Conservation (phyloP, 1,284 basidiomycete species). For the Inonotus obliquus region DNA sequence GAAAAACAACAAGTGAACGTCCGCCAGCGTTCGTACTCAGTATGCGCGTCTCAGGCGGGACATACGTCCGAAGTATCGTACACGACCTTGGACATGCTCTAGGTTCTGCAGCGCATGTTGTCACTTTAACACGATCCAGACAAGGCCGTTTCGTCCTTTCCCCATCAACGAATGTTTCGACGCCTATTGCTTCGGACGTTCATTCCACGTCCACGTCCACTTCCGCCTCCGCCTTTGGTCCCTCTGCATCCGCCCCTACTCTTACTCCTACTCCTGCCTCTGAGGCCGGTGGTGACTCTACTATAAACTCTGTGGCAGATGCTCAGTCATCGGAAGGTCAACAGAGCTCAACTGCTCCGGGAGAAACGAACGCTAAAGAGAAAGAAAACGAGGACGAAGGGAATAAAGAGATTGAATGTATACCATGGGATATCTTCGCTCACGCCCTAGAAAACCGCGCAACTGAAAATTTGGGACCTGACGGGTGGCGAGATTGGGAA, state of each 20-base stretch:
- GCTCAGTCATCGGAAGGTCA: no score
- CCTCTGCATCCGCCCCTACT: neutral
- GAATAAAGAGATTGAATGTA: constrained; percentile 35
- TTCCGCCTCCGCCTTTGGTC: neutral
- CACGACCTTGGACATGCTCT: constrained; percentile 85
- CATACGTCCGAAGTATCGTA: constrained; percentile 91
- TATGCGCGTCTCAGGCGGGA: constrained; percentile 94
- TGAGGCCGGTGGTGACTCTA: constrained; percentile 20
- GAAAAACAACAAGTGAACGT: constrained; percentile 31
- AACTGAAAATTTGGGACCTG: constrained; percentile 43
- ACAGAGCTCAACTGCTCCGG: no score
- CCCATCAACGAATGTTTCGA: constrained; percentile 8
- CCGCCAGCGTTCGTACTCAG: constrained; percentile 83
- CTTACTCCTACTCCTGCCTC: neutral
- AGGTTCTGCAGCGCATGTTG: constrained; percentile 86
- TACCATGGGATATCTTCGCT: constrained; percentile 79
- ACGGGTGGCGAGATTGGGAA: constrained; percentile 71
- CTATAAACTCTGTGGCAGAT: constrained; percentile 14
- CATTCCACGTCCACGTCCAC: neutral
- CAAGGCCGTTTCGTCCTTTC: constrained; percentile 76
- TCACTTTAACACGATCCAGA: constrained; percentile 78
- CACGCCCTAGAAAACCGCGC: constrained; percentile 53
- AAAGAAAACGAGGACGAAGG: no score
- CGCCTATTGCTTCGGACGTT: neutral
- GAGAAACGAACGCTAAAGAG: no score